Evolutionary conservation across 768 basidiomycete genomes (phyloP), one percentile per base, ranked within the genome.

Genomic region (Clathrus columnatus): DNA sequence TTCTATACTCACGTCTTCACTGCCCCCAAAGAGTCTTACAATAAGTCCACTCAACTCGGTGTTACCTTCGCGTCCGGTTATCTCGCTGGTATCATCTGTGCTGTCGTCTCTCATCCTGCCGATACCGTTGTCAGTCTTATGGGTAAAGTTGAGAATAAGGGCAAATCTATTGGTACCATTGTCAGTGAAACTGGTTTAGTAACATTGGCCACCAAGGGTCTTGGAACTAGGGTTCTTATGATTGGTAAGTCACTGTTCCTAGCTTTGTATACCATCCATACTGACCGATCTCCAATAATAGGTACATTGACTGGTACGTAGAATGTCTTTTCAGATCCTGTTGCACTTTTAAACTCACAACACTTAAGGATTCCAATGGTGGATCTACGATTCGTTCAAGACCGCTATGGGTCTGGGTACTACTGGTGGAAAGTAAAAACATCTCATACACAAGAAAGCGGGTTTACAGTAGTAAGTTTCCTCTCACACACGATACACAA

Each of bases 31-130:
- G 81, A 85, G 10, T 74, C 79, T 14, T 90, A 91, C 70, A 70
- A 80, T 73, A 85, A 91, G 75, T 69, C 79, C 60, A 93, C 85
- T 46, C 89, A 94, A 68, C 89, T 97, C 63, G 84, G 86, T 60
- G 73, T 95, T 63, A 95, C 91, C 61, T 89, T 96, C 68, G 79
- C 79, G 20, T 91, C 90, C 57, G 93, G 93, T 76, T 87, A 95
- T 71, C 82, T 95, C 64, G 90, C 93, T 67, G 94, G 94, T 84
- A 84, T 96, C 65, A 82, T 95, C 67, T 94, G 91, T 68, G 94
- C 94, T 62, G 75, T 92, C 70, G 94, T 97, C 69, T 97, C 94
- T 17, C 93, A 97, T 69, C 93, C 93, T 48, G 93, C 93, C 62
- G 93, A 97, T 70, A 86, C 93, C 36, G 71, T 97, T 61, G 87